These are phyloP conservation scores for Aspergillus piperis DNA, from an alignment of 2,329 filamentous ascomycete species.

Conservation along the genomic window DNA sequence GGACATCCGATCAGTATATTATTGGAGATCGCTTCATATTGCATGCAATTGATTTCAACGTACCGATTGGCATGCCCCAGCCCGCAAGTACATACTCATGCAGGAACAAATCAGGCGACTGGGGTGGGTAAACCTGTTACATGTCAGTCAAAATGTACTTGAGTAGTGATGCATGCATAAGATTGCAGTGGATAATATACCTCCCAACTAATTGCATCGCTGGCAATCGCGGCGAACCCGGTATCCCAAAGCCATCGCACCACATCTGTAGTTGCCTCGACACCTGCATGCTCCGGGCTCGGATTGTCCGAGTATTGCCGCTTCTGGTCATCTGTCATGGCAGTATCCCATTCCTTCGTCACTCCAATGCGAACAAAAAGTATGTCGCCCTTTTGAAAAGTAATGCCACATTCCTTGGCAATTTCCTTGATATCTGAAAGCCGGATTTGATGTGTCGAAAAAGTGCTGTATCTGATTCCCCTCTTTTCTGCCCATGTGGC, in stretches of 20 bases:
- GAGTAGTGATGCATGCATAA: not conserved
- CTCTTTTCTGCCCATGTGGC: slow-evolving; percentile 46
- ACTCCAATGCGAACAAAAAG: slow-evolving; percentile 51
- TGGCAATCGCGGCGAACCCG: slow-evolving; percentile 59
- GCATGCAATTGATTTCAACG: slow-evolving; percentile 19
- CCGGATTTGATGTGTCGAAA: slow-evolving; percentile 45
- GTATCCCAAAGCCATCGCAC: slow-evolving; percentile 62
- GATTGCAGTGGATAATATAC: slow-evolving; percentile 30
- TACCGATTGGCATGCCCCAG: slow-evolving; percentile 54
- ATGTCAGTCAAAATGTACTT: slow-evolving; percentile 10
- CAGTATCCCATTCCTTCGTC: slow-evolving; percentile 44
- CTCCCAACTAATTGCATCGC: slow-evolving; percentile 60
- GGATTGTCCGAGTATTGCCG: slow-evolving; percentile 37
- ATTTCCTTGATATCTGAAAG: slow-evolving; percentile 41
- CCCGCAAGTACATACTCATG: slow-evolving; percentile 54
- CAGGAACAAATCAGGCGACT: slow-evolving; percentile 39
- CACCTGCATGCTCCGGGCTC: slow-evolving; percentile 48
- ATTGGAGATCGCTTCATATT: not conserved
- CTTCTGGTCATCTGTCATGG: slow-evolving; percentile 38
- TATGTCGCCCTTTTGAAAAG: slow-evolving; percentile 55
- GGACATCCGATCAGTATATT: not conserved
- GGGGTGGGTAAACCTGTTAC: slow-evolving; percentile 45
- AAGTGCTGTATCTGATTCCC: slow-evolving; percentile 42
- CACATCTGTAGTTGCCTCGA: slow-evolving; percentile 53
- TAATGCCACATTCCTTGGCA: slow-evolving; percentile 46